Base-by-base conservation (phyloP, 2,329 filamentous ascomycete genomes). In the Ceratocystis diversiconidia region DNA sequence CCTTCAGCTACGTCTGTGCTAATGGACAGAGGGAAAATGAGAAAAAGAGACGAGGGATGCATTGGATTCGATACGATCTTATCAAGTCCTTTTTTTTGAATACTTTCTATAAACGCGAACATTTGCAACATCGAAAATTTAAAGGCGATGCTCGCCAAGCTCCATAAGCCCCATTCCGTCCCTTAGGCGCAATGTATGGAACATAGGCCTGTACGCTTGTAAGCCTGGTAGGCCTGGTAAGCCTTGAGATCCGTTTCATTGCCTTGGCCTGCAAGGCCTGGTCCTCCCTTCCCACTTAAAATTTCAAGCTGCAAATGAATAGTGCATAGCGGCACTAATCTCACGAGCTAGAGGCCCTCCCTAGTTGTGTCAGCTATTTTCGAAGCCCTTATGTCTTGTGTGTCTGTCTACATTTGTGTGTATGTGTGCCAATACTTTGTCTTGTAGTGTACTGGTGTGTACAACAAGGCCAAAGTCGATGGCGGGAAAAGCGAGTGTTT, bases 291-390 rank as follows among this genome's bases (percentile, higher is more conserved):
- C 15, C 25, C 22, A 28, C 52, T 28, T 57, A 25, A 57, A 36
- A 57, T 57, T 57, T 57, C 52, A 57, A 7, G 25, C 30, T 22
- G 52, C 52, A 15, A 32, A 57, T 57, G 52, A 57, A 57, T 57
- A 57, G 28, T 57, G 52, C 22, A 6, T 57, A 17, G 12, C n/a
- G 28, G 6, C 25, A 57, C 28, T 32, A 57, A 28, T 55, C 22
- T 19, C 50, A 25, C 22, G 19, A 57, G 52, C 28, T 28, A 7
- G n/a, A 15, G 52, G 12, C 2, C 15, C 52, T 57, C 52, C 52
- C 52, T 57, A 36, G 32, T 36, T 36, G 32, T 36, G 28, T 57
- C 22, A 17, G 52, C 52, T 57, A 12, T 52, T 36, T 36, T 52
- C 7, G 8, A 52, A 52, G 52, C 25, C 25, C 5, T 1, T 32